Percentiles rank a stretch among this genome's conserved stretches.
phyloP scores from a whole-genome alignment of 1,139 yeast genomes.

The Arxiozyma telluris region DNA sequence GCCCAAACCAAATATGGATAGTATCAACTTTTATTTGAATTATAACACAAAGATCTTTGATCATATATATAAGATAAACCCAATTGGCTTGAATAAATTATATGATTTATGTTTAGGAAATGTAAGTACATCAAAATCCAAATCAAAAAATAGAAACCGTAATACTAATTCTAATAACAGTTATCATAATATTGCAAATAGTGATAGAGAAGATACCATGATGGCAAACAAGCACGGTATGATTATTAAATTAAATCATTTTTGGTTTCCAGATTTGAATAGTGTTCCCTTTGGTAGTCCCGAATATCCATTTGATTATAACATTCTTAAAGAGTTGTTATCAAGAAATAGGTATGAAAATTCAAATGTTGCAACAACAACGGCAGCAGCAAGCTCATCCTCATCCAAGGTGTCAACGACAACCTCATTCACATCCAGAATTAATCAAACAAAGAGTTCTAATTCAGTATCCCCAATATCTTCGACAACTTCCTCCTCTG shows the following conservation, averaged over 20 bases:
- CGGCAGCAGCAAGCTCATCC: not conserved
- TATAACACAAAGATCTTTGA: constrained; percentile 29
- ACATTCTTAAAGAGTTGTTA: constrained; percentile 25
- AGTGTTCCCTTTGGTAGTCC: constrained; percentile 22
- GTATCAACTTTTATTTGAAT: constrained; percentile 31
- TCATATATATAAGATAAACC: constrained; percentile 18
- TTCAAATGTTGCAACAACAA: not conserved
- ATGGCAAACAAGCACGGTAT: not conserved
- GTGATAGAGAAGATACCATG: not conserved
- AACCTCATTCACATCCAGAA: not conserved
- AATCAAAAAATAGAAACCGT: not conserved
- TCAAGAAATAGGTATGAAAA: constrained; percentile 21
- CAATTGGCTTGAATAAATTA: constrained; percentile 2
- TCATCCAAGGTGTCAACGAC: too few species aligned
- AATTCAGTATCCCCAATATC: not conserved
- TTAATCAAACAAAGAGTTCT: not conserved
- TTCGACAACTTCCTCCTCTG: not conserved
- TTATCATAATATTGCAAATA: too few species aligned
- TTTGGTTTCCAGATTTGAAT: constrained; percentile 32
- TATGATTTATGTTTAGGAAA: not conserved
- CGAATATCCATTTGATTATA: constrained; percentile 21
- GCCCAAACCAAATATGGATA: constrained; percentile 29
- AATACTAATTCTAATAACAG: not conserved
- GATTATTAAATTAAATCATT: constrained; percentile 22
- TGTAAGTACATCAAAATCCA: not conserved